Evolutionary conservation across 495 filamentous ascomycete species (phyloP).

Genomic region (Melanomma pulvis-pyrius): DNA sequence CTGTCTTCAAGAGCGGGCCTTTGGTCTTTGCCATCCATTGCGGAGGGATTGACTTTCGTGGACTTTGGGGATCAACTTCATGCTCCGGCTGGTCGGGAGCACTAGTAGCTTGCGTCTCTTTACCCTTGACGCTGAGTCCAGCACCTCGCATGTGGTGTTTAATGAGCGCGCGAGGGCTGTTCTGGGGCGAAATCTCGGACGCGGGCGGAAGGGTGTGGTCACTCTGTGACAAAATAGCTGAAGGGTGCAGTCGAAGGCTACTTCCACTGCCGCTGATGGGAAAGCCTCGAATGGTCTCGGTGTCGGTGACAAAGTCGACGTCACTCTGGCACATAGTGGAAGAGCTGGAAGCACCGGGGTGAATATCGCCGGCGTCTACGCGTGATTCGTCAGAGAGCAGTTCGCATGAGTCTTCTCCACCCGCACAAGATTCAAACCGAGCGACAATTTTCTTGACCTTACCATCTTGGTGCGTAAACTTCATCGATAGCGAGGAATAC

Average conservation of each 20-base stretch:
- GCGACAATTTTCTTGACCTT: conserved; percentile 37
- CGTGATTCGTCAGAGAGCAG: conserved; percentile 12
- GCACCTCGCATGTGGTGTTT: not conserved
- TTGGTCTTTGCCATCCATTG: conserved; percentile 15
- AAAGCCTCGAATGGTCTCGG: not conserved
- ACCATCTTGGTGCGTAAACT: conserved; percentile 33
- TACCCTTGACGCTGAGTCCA: not conserved
- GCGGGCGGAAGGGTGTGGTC: not conserved
- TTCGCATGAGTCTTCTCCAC: conserved; percentile 3
- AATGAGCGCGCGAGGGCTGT: not conserved
- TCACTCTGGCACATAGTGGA: conserved; percentile 2
- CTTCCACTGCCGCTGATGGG: not conserved
- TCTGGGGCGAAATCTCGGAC: not conserved
- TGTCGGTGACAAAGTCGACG: not conserved
- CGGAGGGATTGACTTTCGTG: conserved; percentile 22
- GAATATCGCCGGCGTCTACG: not conserved
- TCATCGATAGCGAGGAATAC: conserved; percentile 18
- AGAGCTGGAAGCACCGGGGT: conserved; percentile 9
- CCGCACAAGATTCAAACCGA: conserved; percentile 28
- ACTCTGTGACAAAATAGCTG: not conserved
- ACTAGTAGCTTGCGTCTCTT: not conserved
- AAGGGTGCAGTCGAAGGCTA: not conserved
- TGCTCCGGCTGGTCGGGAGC: not conserved
- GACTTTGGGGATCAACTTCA: conserved; percentile 1
- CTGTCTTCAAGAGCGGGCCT: conserved; percentile 22